These are phyloP conservation scores for Ceriops tagal DNA, from an alignment of 345 rosid genomes.

Conservation along the genomic window DNA sequence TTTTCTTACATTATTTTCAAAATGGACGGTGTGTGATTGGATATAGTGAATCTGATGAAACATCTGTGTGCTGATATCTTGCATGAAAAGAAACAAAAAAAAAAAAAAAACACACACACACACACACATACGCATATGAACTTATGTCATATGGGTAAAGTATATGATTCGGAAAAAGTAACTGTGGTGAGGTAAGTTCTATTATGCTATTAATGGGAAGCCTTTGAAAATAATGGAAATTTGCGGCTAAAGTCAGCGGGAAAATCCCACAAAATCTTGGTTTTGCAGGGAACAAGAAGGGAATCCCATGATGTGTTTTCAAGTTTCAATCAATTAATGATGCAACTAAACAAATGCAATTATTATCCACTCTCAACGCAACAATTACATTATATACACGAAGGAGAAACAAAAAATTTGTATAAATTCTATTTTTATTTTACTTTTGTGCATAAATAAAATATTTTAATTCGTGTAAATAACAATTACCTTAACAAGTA, in stretches of 20 bases:
- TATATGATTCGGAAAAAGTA: neutral
- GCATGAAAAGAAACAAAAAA: constrained; percentile 12
- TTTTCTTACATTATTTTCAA: too few relatives aligned
- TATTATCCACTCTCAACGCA: too few relatives aligned
- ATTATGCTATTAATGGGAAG: constrained; percentile 23
- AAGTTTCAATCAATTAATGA: neutral
- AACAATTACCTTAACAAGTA: too few relatives aligned
- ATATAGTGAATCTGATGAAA: neutral
- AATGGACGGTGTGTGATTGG: too few relatives aligned
- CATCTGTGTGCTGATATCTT: constrained; percentile 11
- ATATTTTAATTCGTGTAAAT: too few relatives aligned
- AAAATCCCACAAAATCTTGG: constrained; percentile 17
- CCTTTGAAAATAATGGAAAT: constrained; percentile 28
- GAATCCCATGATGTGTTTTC: constrained; percentile 15
- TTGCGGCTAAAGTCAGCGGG: constrained; percentile 33
- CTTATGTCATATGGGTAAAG: too few relatives aligned
- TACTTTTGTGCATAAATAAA: too few relatives aligned
- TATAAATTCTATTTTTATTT: too few relatives aligned
- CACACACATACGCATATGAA: too few relatives aligned
- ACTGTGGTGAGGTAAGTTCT: constrained; percentile 7
- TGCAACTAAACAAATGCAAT: neutral
- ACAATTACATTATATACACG: too few relatives aligned
- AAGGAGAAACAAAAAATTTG: too few relatives aligned
- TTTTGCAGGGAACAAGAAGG: neutral
- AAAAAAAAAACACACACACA: too few relatives aligned